Conservation (phyloP, 306 rosid species). For the Gillenia trifoliata region DNA sequence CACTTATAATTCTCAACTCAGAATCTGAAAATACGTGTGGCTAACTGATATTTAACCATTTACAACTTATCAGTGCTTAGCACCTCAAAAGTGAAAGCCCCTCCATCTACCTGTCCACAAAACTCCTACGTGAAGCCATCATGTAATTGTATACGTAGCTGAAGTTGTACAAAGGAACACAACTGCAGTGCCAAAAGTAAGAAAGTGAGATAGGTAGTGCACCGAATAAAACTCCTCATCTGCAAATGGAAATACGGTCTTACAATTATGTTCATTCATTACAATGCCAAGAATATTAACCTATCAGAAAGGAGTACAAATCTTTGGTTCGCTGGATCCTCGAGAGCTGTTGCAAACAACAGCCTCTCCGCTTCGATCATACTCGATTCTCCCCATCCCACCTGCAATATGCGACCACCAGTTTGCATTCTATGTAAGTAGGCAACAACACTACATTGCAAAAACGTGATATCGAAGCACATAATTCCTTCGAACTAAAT, state of each 20-base stretch:
- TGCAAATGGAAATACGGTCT: neutral
- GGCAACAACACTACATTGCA: neutral
- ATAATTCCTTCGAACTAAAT: neutral
- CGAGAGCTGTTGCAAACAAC: conserved; percentile 52
- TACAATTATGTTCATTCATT: neutral
- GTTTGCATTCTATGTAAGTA: neutral
- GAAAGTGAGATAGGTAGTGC: conserved; percentile 11
- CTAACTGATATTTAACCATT: conserved; percentile 18
- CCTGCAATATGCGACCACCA: conserved; percentile 25
- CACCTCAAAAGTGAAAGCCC: conserved; percentile 49
- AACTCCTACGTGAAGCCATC: conserved; percentile 83
- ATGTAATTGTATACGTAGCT: conserved; percentile 67
- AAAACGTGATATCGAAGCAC: neutral
- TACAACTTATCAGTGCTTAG: conserved; percentile 42
- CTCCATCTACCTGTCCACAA: conserved; percentile 93
- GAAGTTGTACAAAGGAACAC: conserved; percentile 95
- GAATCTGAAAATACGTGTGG: neutral
- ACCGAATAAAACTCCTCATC: conserved; percentile 3
- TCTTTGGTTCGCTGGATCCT: conserved; percentile 91
- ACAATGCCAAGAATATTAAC: conserved; percentile 29
- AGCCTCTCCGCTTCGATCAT: conserved; percentile 51
- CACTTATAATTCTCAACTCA: neutral
- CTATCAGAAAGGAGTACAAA: conserved; percentile 94
- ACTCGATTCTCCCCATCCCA: conserved; percentile 53
- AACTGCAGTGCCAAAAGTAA: conserved; percentile 56